A percentile compares a stretch with the other conserved stretches of the same genome.
Evolutionary conservation across 2,329 filamentous ascomycete species (phyloP).

Genomic region (Fusarium buxicola): DNA sequence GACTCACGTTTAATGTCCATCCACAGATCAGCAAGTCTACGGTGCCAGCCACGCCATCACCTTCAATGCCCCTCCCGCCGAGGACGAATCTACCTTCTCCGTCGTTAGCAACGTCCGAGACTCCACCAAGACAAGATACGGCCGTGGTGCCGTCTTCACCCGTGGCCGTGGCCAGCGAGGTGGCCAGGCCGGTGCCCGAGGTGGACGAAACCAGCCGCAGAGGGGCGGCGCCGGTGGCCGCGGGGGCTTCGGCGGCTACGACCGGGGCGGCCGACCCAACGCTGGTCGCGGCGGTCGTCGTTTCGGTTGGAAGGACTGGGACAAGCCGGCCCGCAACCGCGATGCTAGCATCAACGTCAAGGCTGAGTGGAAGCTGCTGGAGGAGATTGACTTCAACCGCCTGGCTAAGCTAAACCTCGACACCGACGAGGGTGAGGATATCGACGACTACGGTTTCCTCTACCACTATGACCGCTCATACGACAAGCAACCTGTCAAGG

Average conservation of each 20-base stretch:
- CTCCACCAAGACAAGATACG: slow-evolving; percentile 85
- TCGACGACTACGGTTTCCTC: slow-evolving; percentile 96
- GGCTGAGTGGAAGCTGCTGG: slow-evolving; percentile 92
- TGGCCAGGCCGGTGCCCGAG: slow-evolving; percentile 72
- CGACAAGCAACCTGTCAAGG: slow-evolving; percentile 94
- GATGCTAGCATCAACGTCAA: slow-evolving; percentile 97
- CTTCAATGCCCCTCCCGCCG: slow-evolving; percentile 90
- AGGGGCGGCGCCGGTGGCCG: slow-evolving; percentile 74
- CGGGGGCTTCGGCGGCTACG: slow-evolving; percentile 63
- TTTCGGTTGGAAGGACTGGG: slow-evolving; percentile 98
- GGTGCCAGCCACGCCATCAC: slow-evolving; percentile 87
- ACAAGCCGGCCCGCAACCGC: slow-evolving; percentile 96
- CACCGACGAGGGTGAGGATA: slow-evolving; percentile 91
- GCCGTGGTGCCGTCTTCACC: slow-evolving; percentile 90
- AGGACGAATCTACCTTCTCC: slow-evolving; percentile 98
- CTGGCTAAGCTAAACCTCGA: slow-evolving; percentile 96
- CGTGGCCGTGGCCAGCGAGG: slow-evolving; percentile 83
- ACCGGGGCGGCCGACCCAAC: slow-evolving; percentile 76
- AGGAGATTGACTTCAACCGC: slow-evolving; percentile 98
- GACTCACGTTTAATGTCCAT: slow-evolving; percentile 17
- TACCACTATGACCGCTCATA: slow-evolving; percentile 98
- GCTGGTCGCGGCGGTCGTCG: slow-evolving; percentile 81
- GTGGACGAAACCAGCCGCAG: slow-evolving; percentile 73
- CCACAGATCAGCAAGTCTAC: slow-evolving; percentile 92
- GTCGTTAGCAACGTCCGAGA: slow-evolving; percentile 96